Conservation (phyloP, 305 asterid species). For the Solanum hybrid region DNA sequence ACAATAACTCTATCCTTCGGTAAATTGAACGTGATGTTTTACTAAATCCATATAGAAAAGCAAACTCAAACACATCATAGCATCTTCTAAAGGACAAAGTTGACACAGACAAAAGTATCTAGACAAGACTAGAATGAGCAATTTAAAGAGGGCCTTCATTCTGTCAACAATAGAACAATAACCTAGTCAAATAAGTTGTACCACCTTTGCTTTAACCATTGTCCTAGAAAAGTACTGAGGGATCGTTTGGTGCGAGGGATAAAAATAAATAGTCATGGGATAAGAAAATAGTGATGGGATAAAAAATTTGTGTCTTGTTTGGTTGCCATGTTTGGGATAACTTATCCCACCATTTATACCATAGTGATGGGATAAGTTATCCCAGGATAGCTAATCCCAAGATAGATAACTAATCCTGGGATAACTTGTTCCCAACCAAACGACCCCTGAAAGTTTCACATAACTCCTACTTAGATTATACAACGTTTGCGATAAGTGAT, state of each 20-base stretch:
- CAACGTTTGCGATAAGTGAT: not conserved
- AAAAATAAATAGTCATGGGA: too few species aligned
- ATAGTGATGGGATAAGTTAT: too few species aligned
- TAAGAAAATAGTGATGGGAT: too few species aligned
- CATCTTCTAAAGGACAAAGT: not conserved
- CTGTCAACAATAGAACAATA: not conserved
- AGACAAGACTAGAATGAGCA: not conserved
- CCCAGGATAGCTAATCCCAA: too few species aligned
- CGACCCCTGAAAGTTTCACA: not conserved
- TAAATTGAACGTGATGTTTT: not conserved
- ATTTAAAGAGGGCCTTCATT: not conserved
- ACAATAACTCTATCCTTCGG: not conserved
- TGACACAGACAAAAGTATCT: not conserved
- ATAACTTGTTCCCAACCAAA: too few species aligned
- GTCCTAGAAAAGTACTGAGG: not conserved
- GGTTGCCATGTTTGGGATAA: too few species aligned
- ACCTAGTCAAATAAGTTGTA: not conserved
- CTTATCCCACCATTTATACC: too few species aligned
- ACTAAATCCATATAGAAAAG: not conserved
- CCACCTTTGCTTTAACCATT: not conserved
- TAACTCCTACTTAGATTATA: not conserved
- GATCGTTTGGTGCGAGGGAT: too few species aligned
- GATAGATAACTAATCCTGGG: too few species aligned
- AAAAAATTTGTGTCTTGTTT: too few species aligned
- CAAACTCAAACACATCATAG: not conserved